Conservation (phyloP, 2,329 filamentous ascomycete species). For the Lasiodiplodia gonubiensis region DNA sequence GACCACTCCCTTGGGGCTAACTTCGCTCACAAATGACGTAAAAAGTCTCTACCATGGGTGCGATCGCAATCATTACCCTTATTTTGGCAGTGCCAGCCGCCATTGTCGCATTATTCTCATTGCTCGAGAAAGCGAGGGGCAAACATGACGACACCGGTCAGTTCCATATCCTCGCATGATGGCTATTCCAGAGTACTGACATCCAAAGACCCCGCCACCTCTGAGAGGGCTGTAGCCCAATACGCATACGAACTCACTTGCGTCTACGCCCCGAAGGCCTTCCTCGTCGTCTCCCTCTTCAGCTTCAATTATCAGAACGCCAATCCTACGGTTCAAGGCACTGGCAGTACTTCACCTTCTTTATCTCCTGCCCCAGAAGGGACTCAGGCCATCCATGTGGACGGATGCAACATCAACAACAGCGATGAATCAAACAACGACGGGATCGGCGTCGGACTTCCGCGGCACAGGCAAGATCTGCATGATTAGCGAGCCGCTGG, state of each 20-base stretch:
- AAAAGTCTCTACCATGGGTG: neutral
- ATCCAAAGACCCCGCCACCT: neutral
- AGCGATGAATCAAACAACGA: too few species aligned
- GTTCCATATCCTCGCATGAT: neutral
- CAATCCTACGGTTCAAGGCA: too few species aligned
- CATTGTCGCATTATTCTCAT: neutral
- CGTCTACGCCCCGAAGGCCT: neutral
- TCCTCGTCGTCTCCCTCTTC: neutral
- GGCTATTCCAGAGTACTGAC: neutral
- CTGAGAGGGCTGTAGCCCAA: neutral
- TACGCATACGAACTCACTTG: neutral
- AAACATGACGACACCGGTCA: neutral
- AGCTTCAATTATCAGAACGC: neutral
- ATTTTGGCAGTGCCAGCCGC: neutral
- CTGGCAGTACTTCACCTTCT: too few species aligned
- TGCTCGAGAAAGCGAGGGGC: neutral
- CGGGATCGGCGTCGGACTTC: too few species aligned
- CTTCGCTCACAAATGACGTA: neutral
- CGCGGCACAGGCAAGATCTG: too few species aligned
- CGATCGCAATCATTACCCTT: neutral
- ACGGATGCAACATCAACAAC: too few species aligned
- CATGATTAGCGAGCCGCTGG: too few species aligned
- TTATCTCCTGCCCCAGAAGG: too few species aligned
- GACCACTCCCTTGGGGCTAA: neutral
- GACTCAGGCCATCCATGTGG: too few species aligned